Base-by-base conservation (phyloP, 495 filamentous ascomycete species). In the Penicillium steckii region DNA sequence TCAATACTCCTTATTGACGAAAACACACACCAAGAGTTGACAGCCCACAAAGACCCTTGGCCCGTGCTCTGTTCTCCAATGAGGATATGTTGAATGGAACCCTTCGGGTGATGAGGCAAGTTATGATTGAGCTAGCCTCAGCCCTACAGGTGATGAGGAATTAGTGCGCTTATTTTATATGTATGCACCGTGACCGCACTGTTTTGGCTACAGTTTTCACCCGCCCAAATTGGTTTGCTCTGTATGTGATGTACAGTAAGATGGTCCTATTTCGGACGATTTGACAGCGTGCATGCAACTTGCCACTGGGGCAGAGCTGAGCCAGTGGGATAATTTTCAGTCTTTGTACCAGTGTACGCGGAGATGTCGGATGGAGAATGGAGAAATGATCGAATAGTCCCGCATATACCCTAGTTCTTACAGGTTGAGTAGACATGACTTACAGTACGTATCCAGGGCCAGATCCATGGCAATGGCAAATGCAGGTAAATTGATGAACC, bases 41-140 rank as follows among this genome's bases (percentile, higher is more conserved):
- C 8, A 19, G 10, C 15, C 3, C 15, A 40, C 35, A 19, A 2
- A 1, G n/a, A 2, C 38, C 38, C 8, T 2, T 23, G 38, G 38
- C 33, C 33, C 33, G 33, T 37, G 33, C 33, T 37, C n/a, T 37
- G 2, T n/a, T 7, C 30, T 33, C 44, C 35, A 35, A 18, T 47
- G 25, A 26, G 42, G 41, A 17, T 10, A 26, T 32, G 33, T 46
- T 21, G 32, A 43, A 5, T 21, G 21, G 33, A 19, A 19, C 23
- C 19, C 12, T 35, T 17, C 33, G 18, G 26, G 17, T 43, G 12
- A 48, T 55, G 48, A 59, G 54, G 61, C 59, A 52, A 33, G n/a
- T 19, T 5, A 44, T 53, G 41, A 43, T 7, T 15, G 41, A 44
- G 44, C 45, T 59, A 57, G 56, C 35, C 47, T 65, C 62, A 65